A percentile compares a stretch with the other conserved stretches of the same genome.
These are phyloP conservation scores for Ascochyta pisi DNA, from an alignment of 2,329 filamentous ascomycete genomes.

Conservation along the genomic window DNA sequence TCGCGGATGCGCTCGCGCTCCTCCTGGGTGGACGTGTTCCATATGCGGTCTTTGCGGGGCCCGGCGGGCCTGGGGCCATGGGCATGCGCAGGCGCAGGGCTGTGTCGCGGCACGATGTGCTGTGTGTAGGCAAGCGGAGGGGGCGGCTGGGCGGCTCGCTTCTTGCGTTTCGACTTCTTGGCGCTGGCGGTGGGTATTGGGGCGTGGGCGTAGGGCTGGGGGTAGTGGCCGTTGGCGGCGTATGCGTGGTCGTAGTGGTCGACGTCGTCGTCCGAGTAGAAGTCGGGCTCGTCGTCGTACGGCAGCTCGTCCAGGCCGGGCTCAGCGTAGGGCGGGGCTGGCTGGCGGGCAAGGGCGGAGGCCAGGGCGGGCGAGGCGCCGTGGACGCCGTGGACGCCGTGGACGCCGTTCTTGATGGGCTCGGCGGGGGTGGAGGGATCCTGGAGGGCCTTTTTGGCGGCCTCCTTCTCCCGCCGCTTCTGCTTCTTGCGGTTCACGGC, in stretches of 20 bases:
- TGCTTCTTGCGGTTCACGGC: constrained; percentile 91
- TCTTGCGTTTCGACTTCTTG: constrained; percentile 72
- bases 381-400: background rate
- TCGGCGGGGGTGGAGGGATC: constrained; percentile 31
- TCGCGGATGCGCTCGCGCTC: constrained; percentile 97
- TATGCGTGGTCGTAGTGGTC: constrained; percentile 44
- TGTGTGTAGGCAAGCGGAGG: constrained; percentile 41
- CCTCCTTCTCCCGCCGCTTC: constrained; percentile 85
- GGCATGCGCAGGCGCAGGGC: constrained; percentile 53
- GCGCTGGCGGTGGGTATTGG: constrained; percentile 28
- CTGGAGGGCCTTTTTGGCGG: constrained; percentile 64
- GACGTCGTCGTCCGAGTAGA: constrained; percentile 50
- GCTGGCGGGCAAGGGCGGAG: constrained; percentile 23
- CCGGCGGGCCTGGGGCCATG: constrained; percentile 51
- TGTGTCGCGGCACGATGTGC: constrained; percentile 40
- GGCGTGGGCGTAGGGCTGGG: constrained; percentile 33
- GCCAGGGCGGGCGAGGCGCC: constrained; percentile 15
- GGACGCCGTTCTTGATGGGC: constrained; percentile 4
- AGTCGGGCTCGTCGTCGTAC: constrained; percentile 44
- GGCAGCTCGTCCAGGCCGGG: constrained; percentile 53
- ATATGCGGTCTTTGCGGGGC: constrained; percentile 80
- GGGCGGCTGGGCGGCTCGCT: constrained; percentile 61
- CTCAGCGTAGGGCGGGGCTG: constrained; percentile 53
- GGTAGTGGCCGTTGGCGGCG: constrained; percentile 42
- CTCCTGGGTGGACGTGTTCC: constrained; percentile 94